These are phyloP conservation scores for Nitzschia sp. DNA, from an alignment of 108 stramenopile species.

Conservation along the genomic window DNA sequence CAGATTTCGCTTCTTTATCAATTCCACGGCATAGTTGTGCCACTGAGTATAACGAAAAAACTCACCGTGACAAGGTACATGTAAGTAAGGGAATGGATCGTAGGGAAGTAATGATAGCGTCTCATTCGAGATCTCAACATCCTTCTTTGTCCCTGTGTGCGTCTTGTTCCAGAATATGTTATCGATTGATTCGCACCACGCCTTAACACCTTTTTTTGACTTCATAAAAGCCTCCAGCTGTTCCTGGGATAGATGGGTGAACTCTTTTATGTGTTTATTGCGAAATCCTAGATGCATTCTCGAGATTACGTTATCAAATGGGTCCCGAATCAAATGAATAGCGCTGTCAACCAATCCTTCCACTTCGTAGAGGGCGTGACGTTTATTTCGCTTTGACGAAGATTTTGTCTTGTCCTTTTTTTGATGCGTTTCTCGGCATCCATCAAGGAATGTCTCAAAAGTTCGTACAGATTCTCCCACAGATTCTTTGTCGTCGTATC, in stretches of 20 bases:
- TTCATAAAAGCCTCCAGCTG: conserved; percentile 13
- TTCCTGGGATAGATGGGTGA: background rate
- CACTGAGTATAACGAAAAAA: conserved; percentile 75
- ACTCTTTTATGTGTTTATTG: conserved; percentile 17
- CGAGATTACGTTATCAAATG: conserved; percentile 64
- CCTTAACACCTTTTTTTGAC: conserved; percentile 35
- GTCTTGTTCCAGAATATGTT: conserved; percentile 21
- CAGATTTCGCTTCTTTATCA: background rate
- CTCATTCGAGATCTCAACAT: conserved; percentile 15
- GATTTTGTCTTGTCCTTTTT: background rate
- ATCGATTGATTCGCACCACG: conserved; percentile 33
- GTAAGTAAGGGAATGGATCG: conserved; percentile 1
- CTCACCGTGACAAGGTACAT: conserved; percentile 68
- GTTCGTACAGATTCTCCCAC: conserved; percentile 27
- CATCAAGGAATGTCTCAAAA: conserved; percentile 38
- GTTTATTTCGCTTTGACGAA: background rate
- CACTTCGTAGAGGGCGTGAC: background rate
- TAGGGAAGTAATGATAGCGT: background rate
- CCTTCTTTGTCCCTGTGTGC: too few relatives aligned
- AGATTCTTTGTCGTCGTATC: background rate
- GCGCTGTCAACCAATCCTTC: conserved; percentile 40
- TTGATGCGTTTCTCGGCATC: conserved; percentile 4
- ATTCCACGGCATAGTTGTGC: conserved; percentile 68
- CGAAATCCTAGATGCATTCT: conserved; percentile 56
- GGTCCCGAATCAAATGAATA: conserved; percentile 65